Evolutionary conservation across 192 early-diverging fungal genomes (phyloP).

Genomic region (Physocladia obscura): DNA sequence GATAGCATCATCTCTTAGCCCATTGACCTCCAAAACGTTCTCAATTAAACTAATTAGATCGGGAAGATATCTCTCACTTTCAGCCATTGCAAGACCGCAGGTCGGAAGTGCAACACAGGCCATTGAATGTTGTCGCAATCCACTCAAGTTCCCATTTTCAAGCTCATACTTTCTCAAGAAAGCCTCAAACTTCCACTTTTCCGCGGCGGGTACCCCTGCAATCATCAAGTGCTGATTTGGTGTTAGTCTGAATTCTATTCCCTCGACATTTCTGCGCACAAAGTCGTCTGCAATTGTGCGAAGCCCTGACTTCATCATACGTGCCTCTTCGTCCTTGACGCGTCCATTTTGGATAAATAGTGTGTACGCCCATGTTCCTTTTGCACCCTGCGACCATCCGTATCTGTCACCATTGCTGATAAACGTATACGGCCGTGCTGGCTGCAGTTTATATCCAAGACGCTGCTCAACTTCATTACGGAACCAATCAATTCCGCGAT

Average conservation of each 20-base stretch:
- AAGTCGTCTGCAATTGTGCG: conserved; percentile 63
- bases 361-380: conserved; percentile 77
- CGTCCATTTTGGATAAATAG: conserved; percentile 92
- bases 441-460: conserved; percentile 71
- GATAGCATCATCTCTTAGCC: conserved; percentile 84
- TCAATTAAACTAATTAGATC: conserved; percentile 79
- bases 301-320: conserved; percentile 68
- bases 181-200: conserved; percentile 68
- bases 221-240: conserved; percentile 93
- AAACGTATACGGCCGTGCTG: conserved; percentile 74
- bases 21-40: conserved; percentile 72
- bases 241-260: conserved; percentile 80
- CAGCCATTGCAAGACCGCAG: conserved; percentile 93
- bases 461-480: conserved; percentile 78
- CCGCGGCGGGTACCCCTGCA: conserved; percentile 37
- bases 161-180: conserved; percentile 76
- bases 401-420: conserved; percentile 89
- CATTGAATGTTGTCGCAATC: conserved; percentile 86
- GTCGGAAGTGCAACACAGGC: conserved; percentile 95
- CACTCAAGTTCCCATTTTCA: conserved; percentile 78
- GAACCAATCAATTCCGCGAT: conserved; percentile 91
- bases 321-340: conserved; percentile 73
- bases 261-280: conserved; percentile 48
- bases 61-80: conserved; percentile 94
- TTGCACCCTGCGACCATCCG: conserved; percentile 79